Evolutionary conservation across 257 asterid species (phyloP).

Genomic region (Eustoma russellianum): DNA sequence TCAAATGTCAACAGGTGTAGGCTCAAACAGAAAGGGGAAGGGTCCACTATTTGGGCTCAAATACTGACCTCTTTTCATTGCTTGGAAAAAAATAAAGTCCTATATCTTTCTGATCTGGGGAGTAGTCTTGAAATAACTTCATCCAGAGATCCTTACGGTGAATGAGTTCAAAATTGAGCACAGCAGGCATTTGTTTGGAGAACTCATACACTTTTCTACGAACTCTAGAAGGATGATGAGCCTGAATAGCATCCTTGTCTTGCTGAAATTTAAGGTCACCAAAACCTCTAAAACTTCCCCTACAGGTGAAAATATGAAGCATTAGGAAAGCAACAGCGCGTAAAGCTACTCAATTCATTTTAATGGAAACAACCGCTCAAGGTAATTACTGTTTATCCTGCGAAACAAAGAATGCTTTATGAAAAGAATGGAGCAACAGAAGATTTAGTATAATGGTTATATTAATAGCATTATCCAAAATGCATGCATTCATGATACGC

Average conservation of each 20-base stretch:
- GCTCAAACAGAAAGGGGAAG: neutral
- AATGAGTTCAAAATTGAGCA: slow-evolving; percentile 43
- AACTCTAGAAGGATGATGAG: slow-evolving; percentile 47
- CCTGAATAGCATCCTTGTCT: slow-evolving; percentile 29
- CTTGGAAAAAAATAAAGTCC: slow-evolving; percentile 59
- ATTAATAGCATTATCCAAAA: neutral
- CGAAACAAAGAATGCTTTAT: neutral
- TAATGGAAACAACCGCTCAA: neutral
- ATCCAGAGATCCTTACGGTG: slow-evolving; percentile 27
- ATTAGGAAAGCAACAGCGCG: neutral
- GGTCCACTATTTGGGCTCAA: no score
- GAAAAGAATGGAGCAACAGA: neutral
- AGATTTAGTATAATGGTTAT: no score
- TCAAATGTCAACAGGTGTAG: neutral
- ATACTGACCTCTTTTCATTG: slow-evolving; percentile 32
- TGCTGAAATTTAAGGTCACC: slow-evolving; percentile 10
- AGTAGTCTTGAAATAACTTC: slow-evolving; percentile 23
- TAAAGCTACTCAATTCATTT: neutral
- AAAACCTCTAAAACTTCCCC: slow-evolving; percentile 50
- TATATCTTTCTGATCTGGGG: slow-evolving; percentile 39
- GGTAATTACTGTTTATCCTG: neutral
- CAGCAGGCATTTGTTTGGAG: slow-evolving; percentile 46
- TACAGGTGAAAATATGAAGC: slow-evolving; percentile 14
- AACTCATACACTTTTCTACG: slow-evolving; percentile 37
- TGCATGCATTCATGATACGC: neutral